Conservation (phyloP, 495 filamentous ascomycete species). For the Penicillium verhagenii region DNA sequence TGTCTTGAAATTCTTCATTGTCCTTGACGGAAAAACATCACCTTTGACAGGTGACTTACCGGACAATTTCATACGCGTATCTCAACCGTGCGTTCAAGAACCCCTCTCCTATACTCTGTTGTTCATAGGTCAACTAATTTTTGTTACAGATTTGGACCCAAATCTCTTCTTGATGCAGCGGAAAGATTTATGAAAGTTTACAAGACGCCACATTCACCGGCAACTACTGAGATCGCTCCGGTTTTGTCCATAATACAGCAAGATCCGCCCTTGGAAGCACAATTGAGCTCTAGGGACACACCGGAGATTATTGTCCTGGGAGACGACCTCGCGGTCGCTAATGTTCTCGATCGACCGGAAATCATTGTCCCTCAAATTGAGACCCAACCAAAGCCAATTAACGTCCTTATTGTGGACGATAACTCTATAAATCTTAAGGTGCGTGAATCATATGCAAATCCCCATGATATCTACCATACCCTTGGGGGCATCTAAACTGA, state of each 20-base stretch:
- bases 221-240: not conserved
- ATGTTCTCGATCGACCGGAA: not conserved
- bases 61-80: slow-evolving; percentile 25
- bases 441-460: not conserved
- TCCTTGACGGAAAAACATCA: slow-evolving; percentile 25
- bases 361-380: not conserved
- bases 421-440: slow-evolving; percentile 52
- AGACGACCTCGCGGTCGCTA: not conserved
- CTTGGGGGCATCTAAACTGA: not conserved
- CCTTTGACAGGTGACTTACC: slow-evolving; percentile 2
- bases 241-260: not conserved
- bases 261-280: not conserved
- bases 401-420: slow-evolving; percentile 50
- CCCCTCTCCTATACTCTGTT: not conserved
- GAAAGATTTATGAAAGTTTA: slow-evolving; percentile 17
- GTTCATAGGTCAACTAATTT: slow-evolving; percentile 8
- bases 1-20: slow-evolving; percentile 24
- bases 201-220: not conserved
- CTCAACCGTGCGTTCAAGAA: slow-evolving; percentile 30
- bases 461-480: not conserved
- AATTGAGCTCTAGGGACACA: too few relatives aligned
- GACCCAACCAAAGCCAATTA: not conserved
- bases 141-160: slow-evolving; percentile 29
- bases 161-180: slow-evolving; percentile 27
- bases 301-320: too few relatives aligned